Conservation (phyloP, 768 basidiomycete species). For the Favolaschia claudopus region DNA sequence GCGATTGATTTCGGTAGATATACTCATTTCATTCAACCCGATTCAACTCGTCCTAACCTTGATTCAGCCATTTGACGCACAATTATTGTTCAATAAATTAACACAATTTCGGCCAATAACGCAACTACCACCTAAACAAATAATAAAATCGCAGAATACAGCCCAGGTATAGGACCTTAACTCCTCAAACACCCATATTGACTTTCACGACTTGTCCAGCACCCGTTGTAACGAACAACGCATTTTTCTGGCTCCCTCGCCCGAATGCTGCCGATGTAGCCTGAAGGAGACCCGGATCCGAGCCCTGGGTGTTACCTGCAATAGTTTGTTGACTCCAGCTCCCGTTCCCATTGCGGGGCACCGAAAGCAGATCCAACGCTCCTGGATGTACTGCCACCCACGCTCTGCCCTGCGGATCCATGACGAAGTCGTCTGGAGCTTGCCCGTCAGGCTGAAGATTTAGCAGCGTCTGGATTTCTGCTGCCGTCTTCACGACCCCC, state of each 20-base stretch:
- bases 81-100: too few relatives aligned
- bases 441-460: background rate
- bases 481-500: background rate
- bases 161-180: too few relatives aligned
- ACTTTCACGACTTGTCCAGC: slow-evolving; percentile 2
- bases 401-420: background rate
- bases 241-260: background rate
- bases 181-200: too few relatives aligned
- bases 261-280: slow-evolving; percentile 11
- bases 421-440: slow-evolving; percentile 10
- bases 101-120: too few relatives aligned
- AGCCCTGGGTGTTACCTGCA: slow-evolving; percentile 1
- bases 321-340: background rate
- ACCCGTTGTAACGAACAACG: slow-evolving; percentile 1
- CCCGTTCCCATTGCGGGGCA: background rate
- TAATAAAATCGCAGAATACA: too few relatives aligned
- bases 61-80: too few relatives aligned
- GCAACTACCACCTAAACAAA: too few relatives aligned
- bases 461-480: background rate
- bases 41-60: too few relatives aligned
- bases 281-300: background rate
- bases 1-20: too few relatives aligned
- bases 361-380: background rate
- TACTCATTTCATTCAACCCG: too few relatives aligned
- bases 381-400: slow-evolving; percentile 16